Base-by-base conservation (phyloP, 2,329 filamentous ascomycete species). In the Diaporthe eres region DNA sequence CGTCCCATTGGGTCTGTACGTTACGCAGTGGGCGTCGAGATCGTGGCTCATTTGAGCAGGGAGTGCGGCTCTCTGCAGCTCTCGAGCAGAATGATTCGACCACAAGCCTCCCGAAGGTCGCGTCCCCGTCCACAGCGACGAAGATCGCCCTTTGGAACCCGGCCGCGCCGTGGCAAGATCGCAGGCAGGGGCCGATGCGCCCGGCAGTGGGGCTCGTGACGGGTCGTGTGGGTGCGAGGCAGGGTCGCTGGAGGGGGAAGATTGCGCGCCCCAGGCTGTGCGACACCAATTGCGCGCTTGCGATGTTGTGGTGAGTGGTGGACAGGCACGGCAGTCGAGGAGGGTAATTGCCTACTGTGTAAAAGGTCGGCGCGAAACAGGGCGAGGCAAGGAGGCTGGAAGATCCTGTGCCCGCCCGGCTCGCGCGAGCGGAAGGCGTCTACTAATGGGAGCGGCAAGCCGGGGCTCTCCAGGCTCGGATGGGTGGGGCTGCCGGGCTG, bases 11-110 rank as follows among this genome's bases (percentile, higher is more conserved):
- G 85, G 79, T 80, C 82, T 81, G 80, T 80, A 80, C 81, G 85
- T 86, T 85, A 86, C 84, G 85, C 85, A 86, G 81, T 81, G 81
- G 80, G 80, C 82, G 81, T 85, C 84, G 82, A 83, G 82, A 84
- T 84, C 82, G 83, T 82, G 80, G 84, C 82, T 84, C 81, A 84
- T 83, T 84, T 82, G 83, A 83, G 83, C 82, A 81, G 79, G 80
- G 81, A 80, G 80, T 80, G 82, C 85, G 84, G 85, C 82, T 85
- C 80, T 82, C 81, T 85, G 85, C 85, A 86, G 85, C 79, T 80
- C 44, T 80, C 49, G 34, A 80, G 79, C 72, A 75, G 74, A 77
- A 76, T 79, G 78, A 81, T 81, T 81, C 79, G 79, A 81, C 78
- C 78, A 76, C 76, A 57, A 25, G 39, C n/a, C 76, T 82, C 78